Percentiles rank a stretch among this genome's conserved stretches.
phyloP scores from a whole-genome alignment of 305 asterid species.

The Solanum chacoense region DNA sequence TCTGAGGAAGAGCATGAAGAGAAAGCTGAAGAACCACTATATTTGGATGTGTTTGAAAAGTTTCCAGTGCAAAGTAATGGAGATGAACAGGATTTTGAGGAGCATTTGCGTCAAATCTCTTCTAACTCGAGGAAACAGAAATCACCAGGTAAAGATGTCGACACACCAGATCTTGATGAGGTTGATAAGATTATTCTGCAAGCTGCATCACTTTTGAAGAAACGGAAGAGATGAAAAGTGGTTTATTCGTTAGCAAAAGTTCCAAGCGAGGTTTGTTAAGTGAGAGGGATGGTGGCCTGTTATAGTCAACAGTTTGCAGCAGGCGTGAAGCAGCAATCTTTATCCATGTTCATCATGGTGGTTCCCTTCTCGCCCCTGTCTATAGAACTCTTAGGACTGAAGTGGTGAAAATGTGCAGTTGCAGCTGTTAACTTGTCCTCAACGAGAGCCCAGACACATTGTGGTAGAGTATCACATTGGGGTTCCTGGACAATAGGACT shows the following conservation, averaged over 20 bases:
- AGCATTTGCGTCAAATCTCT: slow-evolving; percentile 52
- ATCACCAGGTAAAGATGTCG: slow-evolving; percentile 19
- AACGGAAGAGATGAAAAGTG: slow-evolving; percentile 31
- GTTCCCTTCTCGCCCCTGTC: not conserved
- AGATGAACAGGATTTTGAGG: slow-evolving; percentile 56
- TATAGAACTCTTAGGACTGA: not conserved
- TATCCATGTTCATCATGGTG: not conserved
- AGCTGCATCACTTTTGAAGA: slow-evolving; percentile 84
- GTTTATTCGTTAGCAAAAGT: not conserved
- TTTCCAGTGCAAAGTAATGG: slow-evolving; percentile 31
- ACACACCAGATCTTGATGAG: slow-evolving; percentile 54
- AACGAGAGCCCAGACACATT: not conserved
- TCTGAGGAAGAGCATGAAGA: slow-evolving; percentile 41
- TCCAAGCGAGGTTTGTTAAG: not conserved
- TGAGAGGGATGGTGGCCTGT: not conserved
- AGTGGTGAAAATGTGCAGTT: not conserved
- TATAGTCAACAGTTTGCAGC: not conserved
- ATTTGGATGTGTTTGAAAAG: slow-evolving; percentile 66
- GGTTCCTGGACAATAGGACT: not conserved
- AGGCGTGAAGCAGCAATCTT: not conserved
- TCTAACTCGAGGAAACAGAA: slow-evolving; percentile 51
- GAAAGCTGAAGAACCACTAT: slow-evolving; percentile 38
- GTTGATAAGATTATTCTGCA: slow-evolving; percentile 64
- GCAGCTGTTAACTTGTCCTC: not conserved
- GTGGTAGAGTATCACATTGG: not conserved